These are phyloP conservation scores for Hypoxylon sp. DNA, from an alignment of 2,329 filamentous ascomycete genomes.

Conservation along the genomic window DNA sequence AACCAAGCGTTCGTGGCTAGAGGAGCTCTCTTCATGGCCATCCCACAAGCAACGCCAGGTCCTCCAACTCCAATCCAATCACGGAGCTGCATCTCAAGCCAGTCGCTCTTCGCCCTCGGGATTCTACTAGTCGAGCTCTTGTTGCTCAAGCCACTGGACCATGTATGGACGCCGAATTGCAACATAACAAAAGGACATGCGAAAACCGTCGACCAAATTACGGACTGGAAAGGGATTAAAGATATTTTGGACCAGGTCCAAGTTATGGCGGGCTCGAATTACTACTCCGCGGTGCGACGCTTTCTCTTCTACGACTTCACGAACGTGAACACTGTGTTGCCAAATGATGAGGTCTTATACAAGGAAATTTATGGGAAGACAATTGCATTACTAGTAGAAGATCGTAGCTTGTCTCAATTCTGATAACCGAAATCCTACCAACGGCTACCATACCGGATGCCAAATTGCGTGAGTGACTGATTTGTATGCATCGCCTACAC, in stretches of 20 bases:
- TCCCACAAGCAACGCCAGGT: neutral
- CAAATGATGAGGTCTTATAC: neutral
- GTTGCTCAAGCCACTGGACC: neutral
- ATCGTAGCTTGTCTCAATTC: neutral
- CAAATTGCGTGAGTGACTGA: too few species aligned
- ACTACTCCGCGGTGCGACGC: neutral
- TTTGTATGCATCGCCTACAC: too few species aligned
- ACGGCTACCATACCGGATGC: too few species aligned
- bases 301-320: slow-evolving; percentile 7
- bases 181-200: neutral
- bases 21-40: neutral
- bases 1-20: neutral
- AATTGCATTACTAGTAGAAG: neutral
- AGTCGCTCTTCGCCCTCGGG: neutral
- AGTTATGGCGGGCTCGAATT: neutral
- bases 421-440: too few species aligned
- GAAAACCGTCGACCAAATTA: neutral
- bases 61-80: neutral
- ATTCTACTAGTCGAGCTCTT: neutral
- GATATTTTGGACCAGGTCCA: slow-evolving; percentile 1
- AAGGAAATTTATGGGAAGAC: slow-evolving; percentile 6
- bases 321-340: neutral
- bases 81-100: neutral
- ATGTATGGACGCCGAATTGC: neutral
- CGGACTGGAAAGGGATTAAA: slow-evolving; percentile 1